Conservation (phyloP, 257 asterid species). For the Anisodus acutangulus region DNA sequence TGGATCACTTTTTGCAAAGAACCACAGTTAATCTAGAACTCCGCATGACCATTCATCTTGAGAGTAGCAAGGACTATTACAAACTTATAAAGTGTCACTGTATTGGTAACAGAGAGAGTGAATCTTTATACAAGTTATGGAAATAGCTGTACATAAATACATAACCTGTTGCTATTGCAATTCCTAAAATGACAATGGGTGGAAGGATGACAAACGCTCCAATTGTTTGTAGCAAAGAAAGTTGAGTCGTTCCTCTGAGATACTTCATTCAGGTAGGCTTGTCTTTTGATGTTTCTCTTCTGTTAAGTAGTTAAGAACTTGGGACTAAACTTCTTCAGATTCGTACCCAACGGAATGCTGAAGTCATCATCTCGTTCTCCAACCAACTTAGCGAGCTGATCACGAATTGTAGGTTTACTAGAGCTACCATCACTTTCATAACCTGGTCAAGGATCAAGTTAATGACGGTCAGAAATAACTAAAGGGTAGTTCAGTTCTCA, state of each 20-base stretch:
- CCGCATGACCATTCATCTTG: conserved; percentile 9
- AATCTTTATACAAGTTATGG: conserved; percentile 53
- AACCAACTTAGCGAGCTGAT: conserved; percentile 72
- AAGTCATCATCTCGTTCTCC: conserved; percentile 76
- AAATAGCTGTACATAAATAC: conserved; percentile 87
- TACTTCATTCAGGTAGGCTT: conserved; percentile 74
- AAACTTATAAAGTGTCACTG: neutral
- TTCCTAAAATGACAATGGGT: conserved; percentile 79
- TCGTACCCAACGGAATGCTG: conserved; percentile 78
- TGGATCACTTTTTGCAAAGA: neutral
- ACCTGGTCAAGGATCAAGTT: conserved; percentile 47
- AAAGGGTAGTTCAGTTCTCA: neutral
- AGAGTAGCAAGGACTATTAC: neutral
- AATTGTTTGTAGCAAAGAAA: conserved; percentile 80
- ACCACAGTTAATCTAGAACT: neutral
- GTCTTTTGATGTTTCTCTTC: conserved; percentile 90
- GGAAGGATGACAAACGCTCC: conserved; percentile 88
- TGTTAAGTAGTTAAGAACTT: conserved; percentile 82
- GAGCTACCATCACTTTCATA: conserved; percentile 63
- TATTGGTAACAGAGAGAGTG: neutral
- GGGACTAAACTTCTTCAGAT: conserved; percentile 71
- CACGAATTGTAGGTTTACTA: conserved; percentile 57
- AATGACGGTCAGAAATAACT: conserved; percentile 5
- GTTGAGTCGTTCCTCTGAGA: conserved; percentile 84
- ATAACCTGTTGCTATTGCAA: conserved; percentile 88